phyloP scores from a whole-genome alignment of 805 yeast genomes.

The Metschnikowia cubensis region DNA sequence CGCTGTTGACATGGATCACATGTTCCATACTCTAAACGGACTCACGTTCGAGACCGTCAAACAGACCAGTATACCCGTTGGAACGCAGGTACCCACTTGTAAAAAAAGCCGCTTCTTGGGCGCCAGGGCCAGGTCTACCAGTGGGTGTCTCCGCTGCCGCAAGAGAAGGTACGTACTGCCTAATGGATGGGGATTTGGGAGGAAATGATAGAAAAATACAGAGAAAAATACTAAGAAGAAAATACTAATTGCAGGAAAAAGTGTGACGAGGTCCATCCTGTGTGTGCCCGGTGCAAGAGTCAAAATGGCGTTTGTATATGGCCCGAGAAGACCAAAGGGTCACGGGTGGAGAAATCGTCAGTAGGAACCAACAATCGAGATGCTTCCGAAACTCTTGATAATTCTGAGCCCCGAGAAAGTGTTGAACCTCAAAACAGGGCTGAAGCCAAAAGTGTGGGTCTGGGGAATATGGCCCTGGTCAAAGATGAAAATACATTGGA shows the following conservation, averaged over 20 bases:
- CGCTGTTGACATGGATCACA: not conserved
- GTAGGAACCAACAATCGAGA: too few relatives aligned
- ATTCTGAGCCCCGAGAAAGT: too few relatives aligned
- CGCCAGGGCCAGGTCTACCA: constrained; percentile 14
- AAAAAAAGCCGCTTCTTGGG: constrained; percentile 12
- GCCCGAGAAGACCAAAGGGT: constrained; percentile 4
- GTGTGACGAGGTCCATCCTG: constrained; percentile 18
- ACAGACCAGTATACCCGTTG: constrained; percentile 6
- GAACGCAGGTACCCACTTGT: constrained; percentile 12
- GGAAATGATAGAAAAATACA: too few relatives aligned
- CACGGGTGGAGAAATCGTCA: not conserved
- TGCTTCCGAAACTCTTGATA: too few relatives aligned
- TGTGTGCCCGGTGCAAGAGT: constrained; percentile 10
- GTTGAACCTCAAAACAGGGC: too few relatives aligned
- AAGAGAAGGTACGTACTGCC: constrained; percentile 15
- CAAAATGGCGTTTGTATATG: constrained; percentile 10
- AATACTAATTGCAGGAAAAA: constrained; percentile 16
- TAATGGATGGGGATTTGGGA: too few relatives aligned
- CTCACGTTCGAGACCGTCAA: constrained; percentile 11
- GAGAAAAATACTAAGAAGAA: too few relatives aligned
- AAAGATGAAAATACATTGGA: not conserved
- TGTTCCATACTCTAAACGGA: constrained; percentile 16
- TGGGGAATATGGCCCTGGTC: not conserved
- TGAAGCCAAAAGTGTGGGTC: too few relatives aligned
- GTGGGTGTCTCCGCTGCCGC: constrained; percentile 18